A percentile compares a stretch with the other conserved stretches of the same genome.
phyloP scores from a whole-genome alignment of 1,139 yeast genomes.

The Scheffersomyces insectosa region DNA sequence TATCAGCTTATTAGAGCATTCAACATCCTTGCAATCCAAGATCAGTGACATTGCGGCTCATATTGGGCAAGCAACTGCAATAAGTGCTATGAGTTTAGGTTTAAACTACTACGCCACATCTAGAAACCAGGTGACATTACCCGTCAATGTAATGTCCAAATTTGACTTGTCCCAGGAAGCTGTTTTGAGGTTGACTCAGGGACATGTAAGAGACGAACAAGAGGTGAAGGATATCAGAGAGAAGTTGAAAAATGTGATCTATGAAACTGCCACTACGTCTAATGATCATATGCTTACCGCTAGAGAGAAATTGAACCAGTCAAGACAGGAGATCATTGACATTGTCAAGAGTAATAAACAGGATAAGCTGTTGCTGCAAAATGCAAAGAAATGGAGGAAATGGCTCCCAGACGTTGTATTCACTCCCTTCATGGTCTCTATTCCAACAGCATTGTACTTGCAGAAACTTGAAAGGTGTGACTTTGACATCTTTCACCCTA shows the following conservation, averaged over 20 bases:
- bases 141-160: slow-evolving; percentile 60
- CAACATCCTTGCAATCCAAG: slow-evolving; percentile 41
- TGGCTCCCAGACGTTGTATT: slow-evolving; percentile 65
- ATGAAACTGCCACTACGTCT: slow-evolving; percentile 71
- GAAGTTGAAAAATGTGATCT: slow-evolving; percentile 59
- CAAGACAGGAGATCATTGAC: slow-evolving; percentile 33
- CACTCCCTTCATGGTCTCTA: slow-evolving; percentile 65
- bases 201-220: slow-evolving; percentile 32
- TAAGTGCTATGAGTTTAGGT: slow-evolving; percentile 67
- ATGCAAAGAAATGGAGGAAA: slow-evolving; percentile 41
- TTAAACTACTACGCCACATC: slow-evolving; percentile 56
- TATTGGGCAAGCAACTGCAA: slow-evolving; percentile 78
- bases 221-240: slow-evolving; percentile 30
- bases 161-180: slow-evolving; percentile 65
- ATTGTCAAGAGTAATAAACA: slow-evolving; percentile 23
- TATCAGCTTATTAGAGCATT: slow-evolving; percentile 48
- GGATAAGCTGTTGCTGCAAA: slow-evolving; percentile 32
- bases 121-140: slow-evolving; percentile 57
- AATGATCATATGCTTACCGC: slow-evolving; percentile 81
- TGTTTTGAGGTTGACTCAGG: slow-evolving; percentile 51
- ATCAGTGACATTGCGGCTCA: slow-evolving; percentile 73
- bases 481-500: slow-evolving; percentile 59
- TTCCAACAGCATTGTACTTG: slow-evolving; percentile 67
- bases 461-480: slow-evolving; percentile 60
- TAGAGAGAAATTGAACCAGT: slow-evolving; percentile 46